Base-by-base conservation (phyloP, 164 flowering plant species). In the Taxillus chinensis region DNA sequence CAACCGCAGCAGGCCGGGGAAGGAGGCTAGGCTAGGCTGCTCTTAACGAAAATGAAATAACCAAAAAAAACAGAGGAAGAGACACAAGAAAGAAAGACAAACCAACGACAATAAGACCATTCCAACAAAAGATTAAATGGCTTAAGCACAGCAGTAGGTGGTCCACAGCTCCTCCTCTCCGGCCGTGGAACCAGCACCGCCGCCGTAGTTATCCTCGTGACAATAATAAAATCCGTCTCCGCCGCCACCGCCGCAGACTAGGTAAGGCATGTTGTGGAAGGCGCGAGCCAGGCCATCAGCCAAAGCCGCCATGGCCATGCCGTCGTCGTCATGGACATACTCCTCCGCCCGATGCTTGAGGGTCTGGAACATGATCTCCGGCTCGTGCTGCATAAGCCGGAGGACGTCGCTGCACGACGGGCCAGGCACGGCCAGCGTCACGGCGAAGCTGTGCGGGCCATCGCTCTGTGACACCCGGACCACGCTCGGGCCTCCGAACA, bases 351-450 rank as follows among this genome's bases (percentile, higher is more conserved):
- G 78, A 74, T 84, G 86, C 92, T 84, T 89, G 75, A 95, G 93
- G 3, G 89, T 71, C 83, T 87, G 78, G 64, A 91, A 89, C 99
- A 95, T 95, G 67, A 91, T 78, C 82, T 86, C 87, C 17, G 99
- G 99, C 86, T 95, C 96, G 64, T 95, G 93, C 83, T 89, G 99
- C 99, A 91, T 87, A 74, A 70, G 92, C 62, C 93, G 79, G 57
- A 95, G 93, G 59, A 91, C 97, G 43, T 95, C 97, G 48, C 76
- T 77, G 48, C 86, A 84, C 5, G 95, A 83, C 7, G 73, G 86
- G 1, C 99, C 99, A 4, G 92, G 90, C 69, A 80, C 78, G 3
- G 92, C 96, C 0, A 80, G 78, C 12, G 96, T 95, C 66, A 95
- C 93, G 0, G 92, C 96, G 55, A 95, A 93, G 78, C 96, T 70